phyloP scores from a whole-genome alignment of 2,329 filamentous ascomycete genomes.

The Emmonsia crescens region DNA sequence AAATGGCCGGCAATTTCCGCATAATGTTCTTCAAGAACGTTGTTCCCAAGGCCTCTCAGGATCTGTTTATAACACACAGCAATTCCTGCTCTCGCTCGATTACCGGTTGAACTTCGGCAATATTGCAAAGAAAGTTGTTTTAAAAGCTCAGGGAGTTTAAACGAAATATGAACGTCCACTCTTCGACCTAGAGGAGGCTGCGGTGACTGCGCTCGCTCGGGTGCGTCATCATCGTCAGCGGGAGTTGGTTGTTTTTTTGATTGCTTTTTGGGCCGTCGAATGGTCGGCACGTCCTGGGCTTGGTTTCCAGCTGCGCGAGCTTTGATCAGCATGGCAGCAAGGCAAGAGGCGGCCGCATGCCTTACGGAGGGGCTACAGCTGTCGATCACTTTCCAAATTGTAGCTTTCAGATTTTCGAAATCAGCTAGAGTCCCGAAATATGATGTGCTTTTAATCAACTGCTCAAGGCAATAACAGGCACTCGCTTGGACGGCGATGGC shows the following conservation, averaged over 20 bases:
- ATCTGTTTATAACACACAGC: constrained; percentile 79
- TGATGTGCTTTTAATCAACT: constrained; percentile 58
- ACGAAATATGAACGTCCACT: constrained; percentile 55
- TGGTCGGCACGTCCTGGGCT: constrained; percentile 44
- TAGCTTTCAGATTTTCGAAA: constrained; percentile 75
- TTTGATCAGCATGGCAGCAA: constrained; percentile 74
- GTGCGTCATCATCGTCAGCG: constrained; percentile 61
- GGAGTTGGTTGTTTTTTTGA: constrained; percentile 56
- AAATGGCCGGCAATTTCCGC: constrained; percentile 69
- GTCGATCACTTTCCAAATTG: constrained; percentile 79
- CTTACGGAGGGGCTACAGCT: constrained; percentile 63
- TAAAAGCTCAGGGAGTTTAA: constrained; percentile 68
- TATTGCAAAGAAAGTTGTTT: constrained; percentile 73
- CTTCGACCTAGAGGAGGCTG: constrained; percentile 45
- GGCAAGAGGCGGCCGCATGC: constrained; percentile 74
- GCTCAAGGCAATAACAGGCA: constrained; percentile 68
- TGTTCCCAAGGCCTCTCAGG: constrained; percentile 66
- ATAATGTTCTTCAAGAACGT: constrained; percentile 74
- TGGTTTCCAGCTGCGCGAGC: constrained; percentile 56
- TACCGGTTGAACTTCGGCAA: constrained; percentile 63
- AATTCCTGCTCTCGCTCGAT: constrained; percentile 69
- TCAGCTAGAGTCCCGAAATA: constrained; percentile 85
- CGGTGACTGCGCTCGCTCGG: constrained; percentile 57
- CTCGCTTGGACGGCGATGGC: constrained; percentile 67
- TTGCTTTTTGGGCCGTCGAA: constrained; percentile 61